Base-by-base conservation (phyloP, 495 filamentous ascomycete genomes). In the Oleoguttula mirabilis region DNA sequence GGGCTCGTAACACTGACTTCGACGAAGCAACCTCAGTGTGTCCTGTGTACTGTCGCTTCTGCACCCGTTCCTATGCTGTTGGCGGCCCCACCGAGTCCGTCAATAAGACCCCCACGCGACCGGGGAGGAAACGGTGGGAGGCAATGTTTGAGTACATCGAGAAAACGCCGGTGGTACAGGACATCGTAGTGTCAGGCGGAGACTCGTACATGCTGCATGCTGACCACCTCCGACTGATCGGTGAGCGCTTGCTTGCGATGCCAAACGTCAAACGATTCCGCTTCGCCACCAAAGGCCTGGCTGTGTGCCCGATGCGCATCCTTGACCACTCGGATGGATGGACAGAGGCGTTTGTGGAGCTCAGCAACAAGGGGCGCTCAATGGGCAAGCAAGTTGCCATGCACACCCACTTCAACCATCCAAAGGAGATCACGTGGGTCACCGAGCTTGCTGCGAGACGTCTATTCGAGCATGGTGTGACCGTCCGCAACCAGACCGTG, bases 381-480 rank as follows among this genome's bases (percentile, higher is more conserved):
- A 54, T 66, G 10, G 72, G 72, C 8, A 78, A 77, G 50, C 61
- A 66, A n/a, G 64, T 78, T 37, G 71, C 71, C 12, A 48, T 72
- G 38, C 75, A 78, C 47, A 79, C 75, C 0, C 75, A 79, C 53
- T 74, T 79, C 59, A 77, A 79, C 45, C 71, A 76, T 41, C 66
- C 69, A 10, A 62, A 63, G 37, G 75, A 79, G 54, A 70, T 76
- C 32, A 69, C 67, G 17, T 79, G 75, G 75, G 56, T 77, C n/a
- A 71, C 63, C 3, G 55, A 59, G 33, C 51, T 58, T 37, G 75
- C 74, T 4, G 64, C 64, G 16, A 66, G 64, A 37, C 60, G 58
- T 48, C 52, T 77, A 36, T 67, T 63, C 39, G 57, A 63, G 46
- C 57, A 60, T 10, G 72, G 72, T 15, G 60, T 79, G 19, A 66